A percentile compares a stretch with the other conserved stretches of the same genome.
These are phyloP conservation scores for Chaetomium cochliodes DNA, from an alignment of 495 filamentous ascomycete genomes.

Conservation along the genomic window DNA sequence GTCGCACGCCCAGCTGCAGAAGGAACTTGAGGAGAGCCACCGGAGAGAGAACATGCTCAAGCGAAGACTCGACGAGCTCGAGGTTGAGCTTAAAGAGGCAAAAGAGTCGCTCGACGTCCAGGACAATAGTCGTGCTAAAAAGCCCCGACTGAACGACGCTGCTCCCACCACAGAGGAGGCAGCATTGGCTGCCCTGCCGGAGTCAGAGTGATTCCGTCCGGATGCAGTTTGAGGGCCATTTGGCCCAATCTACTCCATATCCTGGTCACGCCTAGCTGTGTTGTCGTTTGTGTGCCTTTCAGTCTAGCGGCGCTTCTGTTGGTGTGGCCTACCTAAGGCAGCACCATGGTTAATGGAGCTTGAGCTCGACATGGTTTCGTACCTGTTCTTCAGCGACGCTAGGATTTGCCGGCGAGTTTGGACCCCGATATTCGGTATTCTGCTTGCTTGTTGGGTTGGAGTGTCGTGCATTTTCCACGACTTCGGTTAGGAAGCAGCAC, in stretches of 20 bases:
- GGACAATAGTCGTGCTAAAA: constrained; percentile 42
- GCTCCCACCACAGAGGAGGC: constrained; percentile 5
- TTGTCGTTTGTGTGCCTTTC: not conserved
- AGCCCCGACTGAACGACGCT: constrained; percentile 36
- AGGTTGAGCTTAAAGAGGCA: constrained; percentile 52
- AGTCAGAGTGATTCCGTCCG: not conserved
- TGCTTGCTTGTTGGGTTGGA: not conserved
- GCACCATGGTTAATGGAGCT: not conserved
- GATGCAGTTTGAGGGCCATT: too few relatives aligned
- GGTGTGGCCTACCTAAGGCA: not conserved
- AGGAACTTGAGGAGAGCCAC: constrained; percentile 70
- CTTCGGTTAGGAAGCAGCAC: not conserved
- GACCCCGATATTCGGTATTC: not conserved
- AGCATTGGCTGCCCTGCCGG: constrained; percentile 5
- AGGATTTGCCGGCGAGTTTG: not conserved
- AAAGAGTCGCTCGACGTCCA: constrained; percentile 39
- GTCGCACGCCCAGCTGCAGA: constrained; percentile 46
- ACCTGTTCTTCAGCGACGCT: not conserved
- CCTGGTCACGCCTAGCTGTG: not conserved
- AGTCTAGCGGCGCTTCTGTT: not conserved
- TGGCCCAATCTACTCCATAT: not conserved
- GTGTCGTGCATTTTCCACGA: not conserved
- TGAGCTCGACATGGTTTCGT: not conserved
- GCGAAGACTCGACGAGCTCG: constrained; percentile 74
- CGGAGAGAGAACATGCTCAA: constrained; percentile 81